Conservation (phyloP, 1,139 yeast species). For the Waltiozyma sp. region DNA sequence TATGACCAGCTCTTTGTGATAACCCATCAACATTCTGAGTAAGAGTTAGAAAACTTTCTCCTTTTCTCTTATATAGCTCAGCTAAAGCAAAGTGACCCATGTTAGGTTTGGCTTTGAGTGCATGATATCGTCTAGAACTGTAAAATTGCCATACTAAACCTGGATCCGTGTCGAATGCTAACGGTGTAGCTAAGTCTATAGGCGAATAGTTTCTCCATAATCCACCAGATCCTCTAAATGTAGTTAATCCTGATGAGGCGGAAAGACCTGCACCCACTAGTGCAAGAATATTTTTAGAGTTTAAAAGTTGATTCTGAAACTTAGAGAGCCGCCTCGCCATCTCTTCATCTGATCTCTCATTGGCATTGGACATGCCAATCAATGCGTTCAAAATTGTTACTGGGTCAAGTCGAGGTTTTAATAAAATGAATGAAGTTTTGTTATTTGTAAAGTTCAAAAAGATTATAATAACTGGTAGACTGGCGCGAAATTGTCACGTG, state of each 20-base stretch:
- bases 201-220: constrained; percentile 72
- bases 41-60: constrained; percentile 40
- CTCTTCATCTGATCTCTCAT: background rate
- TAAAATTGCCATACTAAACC: constrained; percentile 87
- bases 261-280: constrained; percentile 81
- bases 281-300: constrained; percentile 52
- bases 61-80: constrained; percentile 31
- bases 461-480: no score
- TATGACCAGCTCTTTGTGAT: constrained; percentile 53
- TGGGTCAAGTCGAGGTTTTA: no score
- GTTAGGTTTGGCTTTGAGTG: constrained; percentile 61
- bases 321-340: constrained; percentile 22
- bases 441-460: no score
- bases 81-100: constrained; percentile 64
- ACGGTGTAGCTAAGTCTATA: constrained; percentile 83
- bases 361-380: background rate
- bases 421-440: no score
- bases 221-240: constrained; percentile 64
- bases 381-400: no score
- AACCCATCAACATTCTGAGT: constrained; percentile 82
- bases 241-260: constrained; percentile 65
- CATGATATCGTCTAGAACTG: constrained; percentile 53
- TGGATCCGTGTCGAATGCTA: constrained; percentile 75
- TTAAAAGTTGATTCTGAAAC: constrained; percentile 45
- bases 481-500: no score